Evolutionary conservation across 2,329 filamentous ascomycete species (phyloP).

Genomic region (Penicillium nordicum): DNA sequence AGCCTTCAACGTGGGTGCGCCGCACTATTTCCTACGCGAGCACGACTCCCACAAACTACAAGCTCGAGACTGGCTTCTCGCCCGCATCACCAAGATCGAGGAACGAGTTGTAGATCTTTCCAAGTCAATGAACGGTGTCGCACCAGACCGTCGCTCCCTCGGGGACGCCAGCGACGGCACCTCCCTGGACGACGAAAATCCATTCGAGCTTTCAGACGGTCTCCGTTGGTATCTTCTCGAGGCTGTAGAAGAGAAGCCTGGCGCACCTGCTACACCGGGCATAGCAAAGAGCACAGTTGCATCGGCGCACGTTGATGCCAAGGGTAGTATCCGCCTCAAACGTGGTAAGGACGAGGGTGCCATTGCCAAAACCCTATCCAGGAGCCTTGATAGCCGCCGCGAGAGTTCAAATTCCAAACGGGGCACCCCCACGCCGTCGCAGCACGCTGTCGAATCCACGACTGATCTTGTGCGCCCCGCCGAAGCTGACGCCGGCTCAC

Average conservation of each 20-base stretch:
- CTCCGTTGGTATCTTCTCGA: constrained; percentile 95
- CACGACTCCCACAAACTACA: constrained; percentile 82
- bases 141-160: constrained; percentile 52
- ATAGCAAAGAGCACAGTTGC: constrained; percentile 89
- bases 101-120: constrained; percentile 91
- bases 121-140: constrained; percentile 61
- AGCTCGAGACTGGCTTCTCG: constrained; percentile 91
- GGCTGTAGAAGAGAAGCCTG: constrained; percentile 86
- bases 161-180: constrained; percentile 52
- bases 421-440: constrained; percentile 44
- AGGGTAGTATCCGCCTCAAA: constrained; percentile 59
- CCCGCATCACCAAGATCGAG: constrained; percentile 85
- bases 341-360: constrained; percentile 62
- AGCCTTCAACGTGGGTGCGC: constrained; percentile 95
- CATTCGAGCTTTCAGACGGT: constrained; percentile 92
- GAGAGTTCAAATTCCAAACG: constrained; percentile 85
- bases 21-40: constrained; percentile 94
- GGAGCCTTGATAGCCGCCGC: constrained; percentile 84
- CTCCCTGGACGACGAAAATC: constrained; percentile 82
- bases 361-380: constrained; percentile 74
- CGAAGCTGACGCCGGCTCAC: constrained; percentile 35
- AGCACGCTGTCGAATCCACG: constrained; percentile 33
- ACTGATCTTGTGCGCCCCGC: constrained; percentile 36
- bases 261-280: constrained; percentile 86
- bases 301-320: constrained; percentile 79